These are phyloP conservation scores for Cordyceps cicadae DNA, from an alignment of 2,329 filamentous ascomycete species.

Conservation along the genomic window DNA sequence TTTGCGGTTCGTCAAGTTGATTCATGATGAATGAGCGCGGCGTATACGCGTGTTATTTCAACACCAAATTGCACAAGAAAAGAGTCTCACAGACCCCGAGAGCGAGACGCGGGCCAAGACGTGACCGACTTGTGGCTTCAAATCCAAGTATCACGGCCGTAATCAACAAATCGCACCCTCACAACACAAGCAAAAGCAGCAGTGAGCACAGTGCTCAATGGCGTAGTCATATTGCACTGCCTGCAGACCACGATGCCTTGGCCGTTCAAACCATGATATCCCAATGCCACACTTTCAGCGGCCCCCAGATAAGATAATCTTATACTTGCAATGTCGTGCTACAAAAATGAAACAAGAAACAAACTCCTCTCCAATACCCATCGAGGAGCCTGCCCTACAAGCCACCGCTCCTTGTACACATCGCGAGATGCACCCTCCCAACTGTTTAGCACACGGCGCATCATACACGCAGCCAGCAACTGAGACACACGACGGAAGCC, in stretches of 20 bases:
- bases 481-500: slow-evolving; percentile 1
- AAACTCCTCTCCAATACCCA: neutral
- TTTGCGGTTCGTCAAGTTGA: too few relatives aligned
- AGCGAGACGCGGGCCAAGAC: too few relatives aligned
- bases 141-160: too few relatives aligned
- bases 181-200: neutral
- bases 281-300: neutral
- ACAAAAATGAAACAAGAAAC: slow-evolving; percentile 9
- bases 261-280: slow-evolving; percentile 1
- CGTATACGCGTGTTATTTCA: too few relatives aligned
- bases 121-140: too few relatives aligned
- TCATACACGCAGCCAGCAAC: slow-evolving; percentile 7
- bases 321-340: slow-evolving; percentile 12
- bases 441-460: slow-evolving; percentile 5
- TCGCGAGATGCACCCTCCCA: neutral
- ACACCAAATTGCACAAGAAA: too few relatives aligned
- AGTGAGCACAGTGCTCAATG: neutral
- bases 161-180: neutral
- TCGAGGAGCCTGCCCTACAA: neutral
- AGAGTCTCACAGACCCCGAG: too few relatives aligned
- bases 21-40: too few relatives aligned
- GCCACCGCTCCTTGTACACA: neutral
- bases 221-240: neutral
- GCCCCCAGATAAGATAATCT: slow-evolving; percentile 10
- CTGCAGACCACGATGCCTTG: neutral